Evolutionary conservation across 805 yeast species (phyloP), one percentile per base, ranked within the genome.

Genomic region (Saturnispora quitensis): DNA sequence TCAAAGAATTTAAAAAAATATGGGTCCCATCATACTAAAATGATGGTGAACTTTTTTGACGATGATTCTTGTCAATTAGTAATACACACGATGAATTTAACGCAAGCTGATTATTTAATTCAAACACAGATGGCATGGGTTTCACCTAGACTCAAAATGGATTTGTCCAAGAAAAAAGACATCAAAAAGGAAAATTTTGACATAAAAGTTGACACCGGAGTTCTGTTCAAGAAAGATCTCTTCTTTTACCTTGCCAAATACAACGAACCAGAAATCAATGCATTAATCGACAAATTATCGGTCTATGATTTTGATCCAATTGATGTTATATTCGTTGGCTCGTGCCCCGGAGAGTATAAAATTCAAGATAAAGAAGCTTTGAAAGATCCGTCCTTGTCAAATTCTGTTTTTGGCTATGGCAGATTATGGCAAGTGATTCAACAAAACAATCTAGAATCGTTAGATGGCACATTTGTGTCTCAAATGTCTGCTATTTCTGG

Each of bases 81-180:
- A 22, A 67, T 84, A 24, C 77, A 82, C 62, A 78, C 88, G 1
- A 74, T 77, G 62, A 84, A 84, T 62, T 61, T 82, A 50, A 79
- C 82, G 0, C 62, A 63, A 35, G 60, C 73, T 0, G 90, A 84
- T 62, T 74, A 79, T 48, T 67, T 68, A 5, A 72, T 73, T 1
- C 78, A 84, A 51, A 82, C 85, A 6, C 89, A 84, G 59, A 80
- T 81, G 72, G 67, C 76, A 33, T 84, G 89, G 89, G 64, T 73
- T 34, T 76, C 85, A 7, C 87, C 85, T 1, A 59, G 63, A 24
- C 53, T 73, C 13, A 31, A 25, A n/a, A 7, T 40, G 5, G 52
- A 56, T 27, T 4, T 22, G 1, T 35, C 47, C 22, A 9, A 9
- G 1, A 22, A 12, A 5, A 34, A 31, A 3, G 35, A 50, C 7